Evolutionary conservation across 148 eudicot species (phyloP).

Genomic region (Camellia japonica): DNA sequence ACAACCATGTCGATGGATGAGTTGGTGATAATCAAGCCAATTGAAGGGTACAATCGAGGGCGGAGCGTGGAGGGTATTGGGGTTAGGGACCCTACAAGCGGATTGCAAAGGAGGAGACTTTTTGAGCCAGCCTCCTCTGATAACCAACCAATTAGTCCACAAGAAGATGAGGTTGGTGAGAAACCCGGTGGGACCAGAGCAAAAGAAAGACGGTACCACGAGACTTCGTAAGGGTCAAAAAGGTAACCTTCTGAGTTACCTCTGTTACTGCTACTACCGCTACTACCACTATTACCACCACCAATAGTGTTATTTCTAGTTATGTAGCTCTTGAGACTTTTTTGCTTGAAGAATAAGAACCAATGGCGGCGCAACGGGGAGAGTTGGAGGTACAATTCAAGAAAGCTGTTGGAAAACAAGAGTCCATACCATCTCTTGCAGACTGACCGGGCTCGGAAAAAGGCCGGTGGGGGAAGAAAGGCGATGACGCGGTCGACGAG

Average conservation of each 20-base stretch:
- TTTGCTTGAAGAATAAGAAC: slow-evolving; percentile 81
- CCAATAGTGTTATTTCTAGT: slow-evolving; percentile 23
- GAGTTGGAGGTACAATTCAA: slow-evolving; percentile 65
- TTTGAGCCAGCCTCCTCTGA: slow-evolving; percentile 77
- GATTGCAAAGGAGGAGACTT: slow-evolving; percentile 63
- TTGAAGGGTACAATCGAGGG: slow-evolving; percentile 69
- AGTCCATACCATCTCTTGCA: slow-evolving; percentile 89
- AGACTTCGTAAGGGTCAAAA: slow-evolving; percentile 66
- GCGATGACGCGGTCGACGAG: slow-evolving; percentile 73
- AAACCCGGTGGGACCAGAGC: slow-evolving; percentile 62
- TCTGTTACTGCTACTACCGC: not conserved
- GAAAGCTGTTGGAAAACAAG: slow-evolving; percentile 64
- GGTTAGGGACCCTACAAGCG: slow-evolving; percentile 50
- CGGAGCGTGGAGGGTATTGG: slow-evolving; percentile 62
- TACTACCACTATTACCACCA: not conserved
- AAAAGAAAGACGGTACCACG: slow-evolving; percentile 62
- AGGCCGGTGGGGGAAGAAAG: slow-evolving; percentile 75
- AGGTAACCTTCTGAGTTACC: slow-evolving; percentile 41
- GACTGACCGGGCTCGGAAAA: slow-evolving; percentile 78
- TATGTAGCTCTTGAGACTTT: slow-evolving; percentile 32
- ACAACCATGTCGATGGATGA: slow-evolving; percentile 56
- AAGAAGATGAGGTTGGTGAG: slow-evolving; percentile 71
- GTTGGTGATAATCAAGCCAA: slow-evolving; percentile 52
- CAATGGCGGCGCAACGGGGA: slow-evolving; percentile 47
- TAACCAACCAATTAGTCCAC: slow-evolving; percentile 70